Evolutionary conservation across 1,284 basidiomycete species (phyloP).

Genomic region (Tremellales sp.): DNA sequence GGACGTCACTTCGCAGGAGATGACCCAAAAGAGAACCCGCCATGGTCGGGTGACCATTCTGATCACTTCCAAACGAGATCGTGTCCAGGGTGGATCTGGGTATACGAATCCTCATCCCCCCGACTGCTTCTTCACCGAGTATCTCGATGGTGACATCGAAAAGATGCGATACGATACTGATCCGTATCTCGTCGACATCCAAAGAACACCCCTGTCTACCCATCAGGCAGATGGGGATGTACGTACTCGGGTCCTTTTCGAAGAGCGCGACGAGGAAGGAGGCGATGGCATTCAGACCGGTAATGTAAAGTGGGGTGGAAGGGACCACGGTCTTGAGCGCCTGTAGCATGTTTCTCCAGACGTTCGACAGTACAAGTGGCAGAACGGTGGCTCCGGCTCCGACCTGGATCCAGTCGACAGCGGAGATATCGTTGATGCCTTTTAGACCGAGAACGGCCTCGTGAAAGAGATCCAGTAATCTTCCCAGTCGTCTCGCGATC

Average conservation of each 20-base stretch:
- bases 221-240: slow-evolving; percentile 31
- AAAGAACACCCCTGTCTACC: slow-evolving; percentile 16
- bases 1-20: slow-evolving; percentile 21
- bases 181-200: slow-evolving; percentile 18
- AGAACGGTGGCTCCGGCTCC: slow-evolving; percentile 19
- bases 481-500: slow-evolving; percentile 31
- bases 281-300: slow-evolving; percentile 23
- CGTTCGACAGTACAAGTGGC: slow-evolving; percentile 22
- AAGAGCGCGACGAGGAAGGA: slow-evolving; percentile 25
- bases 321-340: slow-evolving; percentile 17
- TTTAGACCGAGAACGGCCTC: slow-evolving; percentile 29
- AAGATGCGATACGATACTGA: slow-evolving; percentile 25
- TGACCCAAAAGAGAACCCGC: slow-evolving; percentile 29
- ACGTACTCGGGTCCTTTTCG: slow-evolving; percentile 29
- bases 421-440: slow-evolving; percentile 22
- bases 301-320: slow-evolving; percentile 18
- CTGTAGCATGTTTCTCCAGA: slow-evolving; percentile 38
- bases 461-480: slow-evolving; percentile 33
- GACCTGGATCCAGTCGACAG: slow-evolving; percentile 23
- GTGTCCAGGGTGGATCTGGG: slow-evolving; percentile 2
- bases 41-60: slow-evolving; percentile 15
- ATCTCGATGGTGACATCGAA: slow-evolving; percentile 17
- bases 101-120: slow-evolving; percentile 1
- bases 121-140: slow-evolving; percentile 16
- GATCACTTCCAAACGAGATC: slow-evolving; percentile 20